Percentiles rank a stretch among this genome's conserved stretches.
phyloP scores from a whole-genome alignment of 139 green algal species.

The Chlamydomonas sp. region DNA sequence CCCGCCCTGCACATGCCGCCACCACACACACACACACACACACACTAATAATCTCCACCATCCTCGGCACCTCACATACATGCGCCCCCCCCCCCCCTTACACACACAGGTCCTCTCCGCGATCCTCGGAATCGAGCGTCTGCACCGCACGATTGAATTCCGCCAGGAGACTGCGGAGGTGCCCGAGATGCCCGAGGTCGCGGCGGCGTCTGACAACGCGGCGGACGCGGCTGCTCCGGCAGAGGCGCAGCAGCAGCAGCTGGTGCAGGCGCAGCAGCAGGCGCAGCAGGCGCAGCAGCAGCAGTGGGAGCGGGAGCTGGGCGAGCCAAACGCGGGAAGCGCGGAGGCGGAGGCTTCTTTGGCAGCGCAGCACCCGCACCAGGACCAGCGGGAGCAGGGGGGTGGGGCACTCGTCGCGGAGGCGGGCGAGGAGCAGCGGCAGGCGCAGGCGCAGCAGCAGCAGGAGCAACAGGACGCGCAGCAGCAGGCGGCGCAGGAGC shows the following conservation, averaged over 20 bases:
- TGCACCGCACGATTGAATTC: slow-evolving; percentile 51
- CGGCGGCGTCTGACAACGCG: neutral
- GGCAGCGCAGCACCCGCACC: neutral
- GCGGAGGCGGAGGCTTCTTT: neutral
- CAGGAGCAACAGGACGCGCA: slow-evolving; percentile 13
- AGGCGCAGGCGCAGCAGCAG: neutral
- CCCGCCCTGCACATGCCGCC: too few species aligned
- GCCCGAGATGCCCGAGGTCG: neutral
- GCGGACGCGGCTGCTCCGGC: neutral
- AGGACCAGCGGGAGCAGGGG: slow-evolving; percentile 1
- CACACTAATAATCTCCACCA: too few species aligned
- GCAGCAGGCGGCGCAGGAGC: too few species aligned
- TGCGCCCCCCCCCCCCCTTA: too few species aligned
- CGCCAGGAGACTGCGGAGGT: slow-evolving; percentile 13
- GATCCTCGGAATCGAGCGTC: slow-evolving; percentile 71
- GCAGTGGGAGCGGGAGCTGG: slow-evolving; percentile 5
- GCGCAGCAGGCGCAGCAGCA: slow-evolving; percentile 13
- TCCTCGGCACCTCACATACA: too few species aligned
- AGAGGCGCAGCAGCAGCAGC: slow-evolving; percentile 13
- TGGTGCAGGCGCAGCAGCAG: slow-evolving; percentile 11
- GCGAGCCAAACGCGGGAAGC: too few species aligned
- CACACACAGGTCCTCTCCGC: slow-evolving; percentile 63
- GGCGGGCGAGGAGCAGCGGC: slow-evolving; percentile 21
- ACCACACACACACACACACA: too few species aligned
- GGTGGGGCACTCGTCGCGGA: slow-evolving; percentile 3